Evolutionary conservation across 2,329 filamentous ascomycete species (phyloP), one percentile per base, ranked within the genome.

Genomic region (Diplodia intermedia): DNA sequence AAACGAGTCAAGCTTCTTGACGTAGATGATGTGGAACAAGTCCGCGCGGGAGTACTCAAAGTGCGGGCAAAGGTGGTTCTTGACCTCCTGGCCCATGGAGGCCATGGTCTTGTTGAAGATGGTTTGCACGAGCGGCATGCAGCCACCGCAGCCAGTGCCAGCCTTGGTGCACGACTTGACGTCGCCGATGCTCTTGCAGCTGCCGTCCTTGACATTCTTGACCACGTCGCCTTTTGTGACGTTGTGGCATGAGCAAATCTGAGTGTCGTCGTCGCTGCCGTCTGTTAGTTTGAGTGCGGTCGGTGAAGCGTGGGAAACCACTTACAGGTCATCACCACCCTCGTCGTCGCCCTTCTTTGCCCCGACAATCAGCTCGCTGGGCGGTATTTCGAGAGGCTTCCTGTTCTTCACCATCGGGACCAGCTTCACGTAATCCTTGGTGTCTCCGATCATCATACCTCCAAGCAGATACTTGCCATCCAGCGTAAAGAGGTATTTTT

Each of bases 371-470:
- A 97, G 89, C 76, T 97, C 89, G 60, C 90, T 88, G 0, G 93
- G 93, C 0, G 92, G 88, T 0, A 92, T 82, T 15, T 96, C 91
- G 1, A 97, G 84, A 70, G 85, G 83, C 77, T 94, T 96, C 75
- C 93, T 91, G 71, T 87, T 89, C 81, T 94, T 96, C 66, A 95
- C 92, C 84, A 97, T 89, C 1, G 92, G 91, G 0, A 96, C 91
- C 26, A 97, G 82, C 78, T 94, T 97, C 80, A 96, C 87, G 75
- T 97, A 97, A 80, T 97, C 93, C 70, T 87, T 90, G 0, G 92
- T 96, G 74, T 97, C 93, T 49, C 93, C 94, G 70, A 97, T 95
- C 92, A 97, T 97, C 92, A 97, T 97, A 4, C 93, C 94, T n/a
- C 93, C 93, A 0, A 97, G 86, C 1, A 97, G 83, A 74, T 94